These are phyloP conservation scores for Cladosporium cucumerinum DNA, from an alignment of 2,329 filamentous ascomycete genomes.

Conservation along the genomic window DNA sequence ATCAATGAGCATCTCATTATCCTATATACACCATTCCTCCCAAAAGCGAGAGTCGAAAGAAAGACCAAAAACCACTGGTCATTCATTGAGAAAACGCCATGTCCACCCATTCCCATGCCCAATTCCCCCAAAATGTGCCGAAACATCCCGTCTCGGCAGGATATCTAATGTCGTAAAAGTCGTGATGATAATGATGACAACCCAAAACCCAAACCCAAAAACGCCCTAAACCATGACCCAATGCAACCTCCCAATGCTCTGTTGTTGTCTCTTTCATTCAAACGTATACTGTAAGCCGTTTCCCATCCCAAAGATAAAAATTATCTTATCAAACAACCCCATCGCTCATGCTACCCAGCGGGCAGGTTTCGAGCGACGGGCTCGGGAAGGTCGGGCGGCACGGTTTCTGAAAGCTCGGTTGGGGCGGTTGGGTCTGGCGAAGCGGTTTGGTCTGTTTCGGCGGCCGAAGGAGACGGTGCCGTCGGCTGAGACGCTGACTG, in stretches of 20 bases:
- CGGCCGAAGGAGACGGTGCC: not conserved
- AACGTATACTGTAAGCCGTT: constrained; percentile 16
- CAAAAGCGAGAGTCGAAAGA: not conserved
- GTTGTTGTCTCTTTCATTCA: not conserved
- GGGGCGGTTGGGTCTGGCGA: not conserved
- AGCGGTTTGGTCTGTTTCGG: not conserved
- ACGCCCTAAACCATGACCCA: not conserved
- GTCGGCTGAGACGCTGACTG: not conserved
- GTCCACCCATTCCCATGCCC: not conserved
- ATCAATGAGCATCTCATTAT: not conserved
- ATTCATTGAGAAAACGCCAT: not conserved
- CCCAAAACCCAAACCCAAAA: not conserved
- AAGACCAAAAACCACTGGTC: not conserved
- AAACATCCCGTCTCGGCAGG: not conserved
- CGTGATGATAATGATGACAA: not conserved
- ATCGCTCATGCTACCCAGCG: constrained; percentile 1
- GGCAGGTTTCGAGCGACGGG: not conserved
- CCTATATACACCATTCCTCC: not conserved
- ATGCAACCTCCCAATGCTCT: not conserved
- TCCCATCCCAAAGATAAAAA: not conserved
- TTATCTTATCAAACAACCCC: not conserved
- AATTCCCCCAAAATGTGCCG: not conserved
- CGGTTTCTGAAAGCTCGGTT: not conserved
- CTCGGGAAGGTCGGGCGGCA: not conserved
- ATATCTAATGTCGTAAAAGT: constrained; percentile 9